Conservation (phyloP, 225 moss, liverwort and hornwort genomes). For the Bryoerythrophyllum caledonicum region DNA sequence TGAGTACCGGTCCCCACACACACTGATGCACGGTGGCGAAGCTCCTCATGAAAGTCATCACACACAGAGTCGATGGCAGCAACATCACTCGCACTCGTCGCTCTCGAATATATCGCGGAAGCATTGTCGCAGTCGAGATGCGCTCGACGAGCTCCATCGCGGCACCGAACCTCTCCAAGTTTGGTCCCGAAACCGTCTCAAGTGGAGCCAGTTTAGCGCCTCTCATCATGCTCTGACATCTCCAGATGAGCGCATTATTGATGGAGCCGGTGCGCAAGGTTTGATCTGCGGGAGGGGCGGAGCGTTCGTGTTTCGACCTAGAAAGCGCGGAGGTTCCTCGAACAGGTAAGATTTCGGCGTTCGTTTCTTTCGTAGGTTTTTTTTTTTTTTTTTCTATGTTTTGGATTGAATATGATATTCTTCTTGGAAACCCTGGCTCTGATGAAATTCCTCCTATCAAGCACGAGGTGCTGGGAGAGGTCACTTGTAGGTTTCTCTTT, state of each 20-base stretch:
- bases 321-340: not conserved
- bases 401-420: not conserved
- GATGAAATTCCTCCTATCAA: slow-evolving; percentile 3
- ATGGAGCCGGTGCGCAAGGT: not conserved
- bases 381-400: too few relatives aligned
- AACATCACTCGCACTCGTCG: rapidly evolving
- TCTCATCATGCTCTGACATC: not conserved
- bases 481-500: slow-evolving; percentile 4
- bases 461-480: slow-evolving; percentile 8
- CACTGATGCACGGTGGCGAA: not conserved
- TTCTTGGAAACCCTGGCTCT: slow-evolving; percentile 16
- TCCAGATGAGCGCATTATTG: slow-evolving; percentile 31
- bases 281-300: not conserved
- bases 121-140: not conserved
- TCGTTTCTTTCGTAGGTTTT: too few relatives aligned
- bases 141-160: not conserved
- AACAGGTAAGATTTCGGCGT: not conserved
- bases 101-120: not conserved
- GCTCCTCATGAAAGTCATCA: not conserved
- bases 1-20: slow-evolving; percentile 22
- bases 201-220: not conserved
- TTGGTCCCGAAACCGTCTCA: not conserved
- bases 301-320: not conserved
- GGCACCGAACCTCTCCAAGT: not conserved
- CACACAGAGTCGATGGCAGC: not conserved